These are phyloP conservation scores for Homolaphlyctis polyrhiza DNA, from an alignment of 371 early-diverging fungal species.

Conservation along the genomic window DNA sequence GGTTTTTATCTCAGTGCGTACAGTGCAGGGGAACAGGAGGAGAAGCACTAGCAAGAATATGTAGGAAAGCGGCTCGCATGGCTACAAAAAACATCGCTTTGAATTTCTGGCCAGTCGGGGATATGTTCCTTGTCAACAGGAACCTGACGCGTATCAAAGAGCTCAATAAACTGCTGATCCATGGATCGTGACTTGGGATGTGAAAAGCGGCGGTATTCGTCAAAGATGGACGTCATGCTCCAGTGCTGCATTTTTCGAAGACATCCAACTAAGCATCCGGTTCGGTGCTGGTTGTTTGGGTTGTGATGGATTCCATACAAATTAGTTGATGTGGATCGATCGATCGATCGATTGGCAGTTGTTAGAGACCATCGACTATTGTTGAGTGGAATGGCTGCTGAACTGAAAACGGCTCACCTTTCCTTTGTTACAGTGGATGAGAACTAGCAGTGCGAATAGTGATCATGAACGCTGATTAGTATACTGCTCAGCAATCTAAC, in stretches of 20 bases:
- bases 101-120: slow-evolving; percentile 72
- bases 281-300: slow-evolving; percentile 67
- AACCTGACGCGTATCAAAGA: slow-evolving; percentile 83
- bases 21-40: too few species aligned
- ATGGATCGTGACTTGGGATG: slow-evolving; percentile 90
- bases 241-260: slow-evolving; percentile 89
- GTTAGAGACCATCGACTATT: too few species aligned
- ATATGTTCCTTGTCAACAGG: slow-evolving; percentile 59
- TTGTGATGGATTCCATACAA: too few species aligned
- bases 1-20: too few species aligned
- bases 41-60: too few species aligned
- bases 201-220: slow-evolving; percentile 91
- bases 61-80: too few species aligned
- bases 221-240: slow-evolving; percentile 93
- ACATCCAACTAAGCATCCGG: slow-evolving; percentile 94
- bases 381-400: too few species aligned
- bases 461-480: background rate
- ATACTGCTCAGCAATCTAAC: background rate
- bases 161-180: slow-evolving; percentile 97
- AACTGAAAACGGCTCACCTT: slow-evolving; percentile 57
- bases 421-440: slow-evolving; percentile 97
- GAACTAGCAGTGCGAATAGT: slow-evolving; percentile 32
- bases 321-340: too few species aligned
- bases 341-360: too few species aligned
- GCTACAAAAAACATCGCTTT: too few species aligned